phyloP scores from a whole-genome alignment of 1,284 basidiomycete genomes.

The Schizopora paradoxa region DNA sequence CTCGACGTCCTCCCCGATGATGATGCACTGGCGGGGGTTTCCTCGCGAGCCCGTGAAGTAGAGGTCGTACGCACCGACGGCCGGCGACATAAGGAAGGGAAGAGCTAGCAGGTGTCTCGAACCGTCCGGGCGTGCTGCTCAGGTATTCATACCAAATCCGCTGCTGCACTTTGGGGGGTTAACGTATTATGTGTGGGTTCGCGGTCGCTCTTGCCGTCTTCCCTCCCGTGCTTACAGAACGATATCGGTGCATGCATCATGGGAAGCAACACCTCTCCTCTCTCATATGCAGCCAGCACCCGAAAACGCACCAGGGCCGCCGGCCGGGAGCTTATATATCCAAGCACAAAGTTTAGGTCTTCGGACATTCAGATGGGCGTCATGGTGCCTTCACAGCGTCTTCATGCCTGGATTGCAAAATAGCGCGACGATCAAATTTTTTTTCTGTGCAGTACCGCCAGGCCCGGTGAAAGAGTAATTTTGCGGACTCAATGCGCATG shows the following conservation, averaged over 20 bases:
- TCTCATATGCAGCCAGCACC: neutral
- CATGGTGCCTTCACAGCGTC: too few species aligned
- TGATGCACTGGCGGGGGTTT: conserved; percentile 58
- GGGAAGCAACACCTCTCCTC: neutral
- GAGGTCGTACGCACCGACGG: conserved; percentile 36
- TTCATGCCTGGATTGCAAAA: neutral
- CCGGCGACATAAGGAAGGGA: conserved; percentile 13
- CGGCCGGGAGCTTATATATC: too few species aligned
- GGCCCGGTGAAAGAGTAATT: neutral
- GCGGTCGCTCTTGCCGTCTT: neutral
- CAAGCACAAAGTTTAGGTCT: too few species aligned
- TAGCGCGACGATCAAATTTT: too few species aligned
- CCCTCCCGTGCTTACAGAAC: neutral
- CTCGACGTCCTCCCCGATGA: conserved; percentile 59
- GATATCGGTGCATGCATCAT: conserved; percentile 2
- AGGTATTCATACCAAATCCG: too few species aligned
- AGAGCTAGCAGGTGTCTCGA: neutral
- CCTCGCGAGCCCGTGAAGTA: conserved; percentile 63
- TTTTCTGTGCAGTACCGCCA: too few species aligned
- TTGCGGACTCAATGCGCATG: neutral
- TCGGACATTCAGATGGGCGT: too few species aligned
- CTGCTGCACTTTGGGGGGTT: too few species aligned
- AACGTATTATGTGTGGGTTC: conserved; percentile 1
- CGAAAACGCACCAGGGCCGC: conserved; percentile 1
- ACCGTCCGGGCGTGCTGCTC: neutral